A percentile compares a stretch with the other conserved stretches of the same genome.
Evolutionary conservation across 139 green algal genomes (phyloP).

Genomic region (Choricystis sp.): DNA sequence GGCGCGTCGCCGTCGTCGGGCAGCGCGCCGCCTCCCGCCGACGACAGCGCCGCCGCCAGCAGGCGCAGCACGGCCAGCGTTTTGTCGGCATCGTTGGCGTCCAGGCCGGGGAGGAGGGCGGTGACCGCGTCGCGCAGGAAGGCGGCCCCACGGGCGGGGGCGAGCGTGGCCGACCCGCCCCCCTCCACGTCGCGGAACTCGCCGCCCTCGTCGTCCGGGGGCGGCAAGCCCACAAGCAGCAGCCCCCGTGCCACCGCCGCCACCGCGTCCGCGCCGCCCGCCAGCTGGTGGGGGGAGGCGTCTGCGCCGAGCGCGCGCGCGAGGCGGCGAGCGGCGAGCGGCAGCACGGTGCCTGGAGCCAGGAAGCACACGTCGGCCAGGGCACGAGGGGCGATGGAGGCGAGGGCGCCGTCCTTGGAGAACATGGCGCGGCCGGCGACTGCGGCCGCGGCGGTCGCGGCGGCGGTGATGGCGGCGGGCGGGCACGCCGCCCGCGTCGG

Average conservation of each 20-base stretch:
- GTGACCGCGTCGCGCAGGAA: not conserved
- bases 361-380: not conserved
- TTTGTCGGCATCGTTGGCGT: not conserved
- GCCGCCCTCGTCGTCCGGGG: not conserved
- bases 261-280: not conserved
- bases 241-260: not conserved
- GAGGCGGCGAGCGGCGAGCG: not conserved
- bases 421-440: not conserved
- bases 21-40: no score
- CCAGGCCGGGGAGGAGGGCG: not conserved
- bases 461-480: no score
- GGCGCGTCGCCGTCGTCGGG: not conserved
- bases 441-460: not conserved
- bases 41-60: not conserved
- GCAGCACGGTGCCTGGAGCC: not conserved
- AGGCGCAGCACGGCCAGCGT: not conserved
- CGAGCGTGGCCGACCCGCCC: no score
- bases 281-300: not conserved
- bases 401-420: not conserved
- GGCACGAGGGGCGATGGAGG: not conserved
- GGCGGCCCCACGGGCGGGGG: no score
- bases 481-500: no score
- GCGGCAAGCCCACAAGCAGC: not conserved
- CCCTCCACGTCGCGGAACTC: not conserved
- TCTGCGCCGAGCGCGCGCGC: not conserved